phyloP scores from a whole-genome alignment of 2,329 filamentous ascomycete species.

The Karstenula rhodostoma region DNA sequence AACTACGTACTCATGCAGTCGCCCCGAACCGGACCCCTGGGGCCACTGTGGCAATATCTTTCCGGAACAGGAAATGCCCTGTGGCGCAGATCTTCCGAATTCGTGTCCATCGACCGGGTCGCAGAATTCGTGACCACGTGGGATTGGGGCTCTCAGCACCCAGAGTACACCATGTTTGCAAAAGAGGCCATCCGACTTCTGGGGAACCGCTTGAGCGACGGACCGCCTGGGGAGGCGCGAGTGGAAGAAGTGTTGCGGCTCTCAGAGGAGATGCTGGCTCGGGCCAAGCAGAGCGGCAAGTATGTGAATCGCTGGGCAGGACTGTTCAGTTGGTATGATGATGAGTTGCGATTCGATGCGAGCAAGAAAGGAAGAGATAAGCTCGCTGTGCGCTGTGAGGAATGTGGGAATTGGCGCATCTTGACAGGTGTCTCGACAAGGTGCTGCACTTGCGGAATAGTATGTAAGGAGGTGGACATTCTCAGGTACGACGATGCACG shows the following conservation, averaged over 20 bases:
- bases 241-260: conserved; percentile 1
- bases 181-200: background rate
- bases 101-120: background rate
- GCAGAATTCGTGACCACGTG: conserved; percentile 1
- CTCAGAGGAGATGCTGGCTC: background rate
- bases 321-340: background rate
- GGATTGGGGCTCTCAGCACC: background rate
- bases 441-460: background rate
- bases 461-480: background rate
- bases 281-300: conserved; percentile 1
- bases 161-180: background rate
- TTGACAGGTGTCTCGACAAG: background rate
- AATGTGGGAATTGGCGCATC: background rate
- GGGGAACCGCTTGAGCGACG: background rate
- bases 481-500: background rate
- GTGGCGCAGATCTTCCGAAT: background rate
- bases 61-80: background rate
- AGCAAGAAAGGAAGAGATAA: background rate
- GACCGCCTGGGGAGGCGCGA: background rate
- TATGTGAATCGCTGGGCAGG: background rate
- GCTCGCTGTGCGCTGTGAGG: background rate
- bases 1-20: conserved; percentile 1
- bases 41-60: background rate
- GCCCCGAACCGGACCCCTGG: background rate
- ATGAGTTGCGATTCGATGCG: background rate